Base-by-base conservation (phyloP, 257 asterid species). In the Catharanthus roseus region DNA sequence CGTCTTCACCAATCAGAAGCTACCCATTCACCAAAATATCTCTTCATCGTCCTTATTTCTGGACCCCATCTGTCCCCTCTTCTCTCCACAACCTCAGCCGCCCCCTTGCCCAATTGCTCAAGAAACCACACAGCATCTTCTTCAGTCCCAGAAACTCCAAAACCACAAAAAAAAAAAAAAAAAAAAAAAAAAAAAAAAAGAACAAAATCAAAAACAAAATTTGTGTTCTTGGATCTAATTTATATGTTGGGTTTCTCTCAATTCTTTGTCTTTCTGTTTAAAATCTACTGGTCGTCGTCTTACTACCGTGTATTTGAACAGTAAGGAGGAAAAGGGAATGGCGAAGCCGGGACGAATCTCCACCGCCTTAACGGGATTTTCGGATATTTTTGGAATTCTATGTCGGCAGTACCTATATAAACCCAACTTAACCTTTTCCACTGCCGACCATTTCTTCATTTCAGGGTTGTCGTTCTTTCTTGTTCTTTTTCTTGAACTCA, bases 321-420 rank as follows among this genome's bases (percentile, higher is more conserved):
- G 42, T 49, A 15, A 33, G 10, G 53, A 64, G 24, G n/a, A n/a
- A n/a, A 54, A 73, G 61, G 55, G 47, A 77, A 49, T 73, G 72
- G 84, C 57, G 74, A 18, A 68, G 72, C 78, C 61, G 16, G 61
- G 68, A 51, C 75, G 21, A 61, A n/a, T 47, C 68, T 74, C 85
- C 86, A 88, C 95, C 90, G 95, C 81, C 95, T 77, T 58, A 74
- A 12, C 65, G 69, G 56, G 28, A 19, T 12, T 49, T 72, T 69
- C 51, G 64, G 82, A 80, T 78, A 56, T 74, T 77, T 85, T 47
- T 47, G 28, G 1, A 6, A 28, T 24, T 29, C 54, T 39, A 45
- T 56, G 77, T 74, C 85, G 84, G 86, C 84, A 38, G 53, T 76
- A 79, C 82, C 71, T 87, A 84, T 89, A 85, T 77, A 89, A 75